These are phyloP conservation scores for Whalleya microplaca DNA, from an alignment of 2,329 filamentous ascomycete genomes.

Conservation along the genomic window DNA sequence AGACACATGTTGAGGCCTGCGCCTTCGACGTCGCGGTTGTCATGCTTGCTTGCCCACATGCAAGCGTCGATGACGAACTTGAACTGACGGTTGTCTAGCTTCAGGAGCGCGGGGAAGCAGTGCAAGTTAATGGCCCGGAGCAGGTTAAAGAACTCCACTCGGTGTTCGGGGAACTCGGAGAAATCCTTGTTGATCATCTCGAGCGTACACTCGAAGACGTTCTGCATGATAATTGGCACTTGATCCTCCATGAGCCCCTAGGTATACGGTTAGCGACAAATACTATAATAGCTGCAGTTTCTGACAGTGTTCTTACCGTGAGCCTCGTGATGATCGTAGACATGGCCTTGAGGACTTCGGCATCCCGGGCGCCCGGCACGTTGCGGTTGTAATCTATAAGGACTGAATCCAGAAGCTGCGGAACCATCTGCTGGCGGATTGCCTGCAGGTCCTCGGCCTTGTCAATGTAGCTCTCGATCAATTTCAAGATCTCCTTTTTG, in stretches of 20 bases:
- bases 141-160: slow-evolving; percentile 99
- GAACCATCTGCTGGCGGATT: slow-evolving; percentile 91
- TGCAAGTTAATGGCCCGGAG: slow-evolving; percentile 94
- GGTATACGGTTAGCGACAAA: slow-evolving; percentile 23
- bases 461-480: slow-evolving; percentile 97
- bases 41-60: slow-evolving; percentile 99
- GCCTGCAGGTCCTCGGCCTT: slow-evolving; percentile 96
- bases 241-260: slow-evolving; percentile 97
- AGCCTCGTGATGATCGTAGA: slow-evolving; percentile 96
- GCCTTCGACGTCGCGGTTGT: slow-evolving; percentile 96
- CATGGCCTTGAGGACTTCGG: slow-evolving; percentile 96
- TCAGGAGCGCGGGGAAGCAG: slow-evolving; percentile 92
- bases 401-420: slow-evolving; percentile 91
- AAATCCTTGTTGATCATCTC: slow-evolving; percentile 99
- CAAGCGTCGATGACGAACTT: slow-evolving; percentile 99
- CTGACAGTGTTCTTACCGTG: slow-evolving; percentile 71
- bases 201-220: slow-evolving; percentile 96
- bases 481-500: slow-evolving; percentile 98
- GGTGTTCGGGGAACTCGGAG: slow-evolving; percentile 96
- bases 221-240: slow-evolving; percentile 96
- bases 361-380: slow-evolving; percentile 91
- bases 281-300: not conserved
- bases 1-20: slow-evolving; percentile 98
- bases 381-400: slow-evolving; percentile 97
- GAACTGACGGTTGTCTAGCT: slow-evolving; percentile 94